These are phyloP conservation scores for Hypericum androsaemum DNA, from an alignment of 345 rosid genomes.

Conservation along the genomic window DNA sequence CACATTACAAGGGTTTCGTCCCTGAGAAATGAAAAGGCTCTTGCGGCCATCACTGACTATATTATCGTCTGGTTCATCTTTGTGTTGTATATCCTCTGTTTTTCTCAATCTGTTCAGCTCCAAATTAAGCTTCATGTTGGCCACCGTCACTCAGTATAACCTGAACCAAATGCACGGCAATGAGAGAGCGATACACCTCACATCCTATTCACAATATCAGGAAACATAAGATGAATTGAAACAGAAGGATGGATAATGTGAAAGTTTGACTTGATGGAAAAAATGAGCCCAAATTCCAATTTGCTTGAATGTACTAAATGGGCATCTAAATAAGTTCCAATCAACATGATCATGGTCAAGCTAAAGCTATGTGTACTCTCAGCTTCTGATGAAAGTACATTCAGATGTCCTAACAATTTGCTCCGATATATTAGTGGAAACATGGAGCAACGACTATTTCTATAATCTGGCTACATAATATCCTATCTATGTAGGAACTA, in stretches of 20 bases:
- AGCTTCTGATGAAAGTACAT: not conserved
- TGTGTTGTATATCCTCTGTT: slow-evolving; percentile 15
- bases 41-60: slow-evolving; percentile 33
- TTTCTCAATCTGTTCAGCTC: slow-evolving; percentile 35
- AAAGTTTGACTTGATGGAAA: too few relatives aligned
- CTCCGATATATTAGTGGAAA: not conserved
- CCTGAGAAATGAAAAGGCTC: not conserved
- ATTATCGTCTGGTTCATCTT: slow-evolving; percentile 18
- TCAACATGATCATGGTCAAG: not conserved
- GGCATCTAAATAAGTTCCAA: not conserved
- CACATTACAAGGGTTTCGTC: too few relatives aligned
- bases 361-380: not conserved
- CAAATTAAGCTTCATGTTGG: slow-evolving; percentile 67
- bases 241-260: too few relatives aligned
- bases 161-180: slow-evolving; percentile 25
- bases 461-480: too few relatives aligned
- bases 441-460: too few relatives aligned
- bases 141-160: slow-evolving; percentile 64
- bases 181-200: not conserved
- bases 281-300: too few relatives aligned
- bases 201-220: slow-evolving; percentile 1
- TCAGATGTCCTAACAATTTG: not conserved
- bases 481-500: too few relatives aligned
- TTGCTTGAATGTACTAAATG: too few relatives aligned
- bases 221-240: too few relatives aligned